Conservation (phyloP, 768 basidiomycete genomes). For the Suillus plorans region DNA sequence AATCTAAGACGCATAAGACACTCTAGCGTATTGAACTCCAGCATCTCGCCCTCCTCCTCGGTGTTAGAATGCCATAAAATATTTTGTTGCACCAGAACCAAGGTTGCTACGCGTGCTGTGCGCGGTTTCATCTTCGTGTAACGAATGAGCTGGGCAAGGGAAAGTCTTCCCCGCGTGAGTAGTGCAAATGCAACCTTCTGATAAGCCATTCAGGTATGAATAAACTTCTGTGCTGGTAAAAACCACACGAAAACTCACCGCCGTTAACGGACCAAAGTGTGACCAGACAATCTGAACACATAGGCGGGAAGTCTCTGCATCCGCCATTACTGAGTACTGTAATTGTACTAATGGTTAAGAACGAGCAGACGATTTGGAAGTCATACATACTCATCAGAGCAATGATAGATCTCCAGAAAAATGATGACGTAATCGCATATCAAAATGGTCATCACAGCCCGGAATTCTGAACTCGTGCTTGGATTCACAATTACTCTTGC, state of each 20-base stretch:
- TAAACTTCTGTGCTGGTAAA: not conserved
- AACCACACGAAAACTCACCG: slow-evolving; percentile 44
- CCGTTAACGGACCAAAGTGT: slow-evolving; percentile 64
- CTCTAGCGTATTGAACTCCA: slow-evolving; percentile 82
- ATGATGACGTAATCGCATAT: not conserved
- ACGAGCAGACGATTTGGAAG: not conserved
- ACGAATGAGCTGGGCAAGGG: slow-evolving; percentile 64
- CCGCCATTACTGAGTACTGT: slow-evolving; percentile 47
- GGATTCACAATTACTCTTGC: no score
- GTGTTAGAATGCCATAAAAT: slow-evolving; percentile 80
- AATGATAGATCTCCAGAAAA: not conserved
- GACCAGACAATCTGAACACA: slow-evolving; percentile 62
- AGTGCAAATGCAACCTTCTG: slow-evolving; percentile 75
- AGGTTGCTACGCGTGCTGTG: slow-evolving; percentile 64
- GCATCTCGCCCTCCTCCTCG: slow-evolving; percentile 70
- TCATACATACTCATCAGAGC: not conserved
- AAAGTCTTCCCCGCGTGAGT: slow-evolving; percentile 81
- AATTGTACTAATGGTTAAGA: not conserved
- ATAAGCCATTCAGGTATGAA: slow-evolving; percentile 7
- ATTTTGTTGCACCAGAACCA: slow-evolving; percentile 90
- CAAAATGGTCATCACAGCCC: not conserved
- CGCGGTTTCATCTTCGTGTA: slow-evolving; percentile 68
- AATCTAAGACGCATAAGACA: slow-evolving; percentile 82
- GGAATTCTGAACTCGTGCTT: not conserved
- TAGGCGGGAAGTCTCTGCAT: slow-evolving; percentile 58